Conservation (phyloP, 805 yeast genomes). For the Sporopachydermia lactativora region DNA sequence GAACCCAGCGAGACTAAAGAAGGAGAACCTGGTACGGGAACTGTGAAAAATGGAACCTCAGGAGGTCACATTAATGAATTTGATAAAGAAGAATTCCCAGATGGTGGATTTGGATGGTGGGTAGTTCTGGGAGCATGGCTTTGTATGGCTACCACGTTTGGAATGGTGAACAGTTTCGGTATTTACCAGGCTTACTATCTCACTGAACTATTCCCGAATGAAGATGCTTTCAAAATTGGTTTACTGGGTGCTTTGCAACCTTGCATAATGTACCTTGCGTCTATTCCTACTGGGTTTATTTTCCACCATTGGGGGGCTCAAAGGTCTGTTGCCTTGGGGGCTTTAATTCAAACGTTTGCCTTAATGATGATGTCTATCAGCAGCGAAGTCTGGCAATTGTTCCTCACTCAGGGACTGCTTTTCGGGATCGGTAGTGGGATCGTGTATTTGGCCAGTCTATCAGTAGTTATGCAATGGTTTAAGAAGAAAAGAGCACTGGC, state of each 20-base stretch:
- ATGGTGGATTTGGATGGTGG: constrained; percentile 42
- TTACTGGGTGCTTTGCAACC: constrained; percentile 42
- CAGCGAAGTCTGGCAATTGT: constrained; percentile 34
- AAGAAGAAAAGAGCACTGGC: constrained; percentile 29
- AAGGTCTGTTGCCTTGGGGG: constrained; percentile 26
- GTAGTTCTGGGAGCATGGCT: constrained; percentile 34
- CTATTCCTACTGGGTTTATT: constrained; percentile 32
- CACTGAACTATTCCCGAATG: constrained; percentile 26
- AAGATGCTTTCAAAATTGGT: constrained; percentile 32
- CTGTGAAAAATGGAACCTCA: too few relatives aligned
- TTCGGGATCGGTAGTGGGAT: constrained; percentile 35
- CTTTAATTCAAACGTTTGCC: constrained; percentile 28
- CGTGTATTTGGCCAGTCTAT: constrained; percentile 28
- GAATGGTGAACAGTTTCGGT: constrained; percentile 44
- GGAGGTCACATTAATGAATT: constrained; percentile 13
- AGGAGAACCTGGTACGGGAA: too few relatives aligned
- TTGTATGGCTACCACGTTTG: constrained; percentile 36
- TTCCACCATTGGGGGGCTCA: constrained; percentile 29
- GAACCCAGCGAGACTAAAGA: too few relatives aligned
- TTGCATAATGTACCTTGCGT: constrained; percentile 29
- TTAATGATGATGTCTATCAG: constrained; percentile 33
- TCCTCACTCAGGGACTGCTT: constrained; percentile 36
- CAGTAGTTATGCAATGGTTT: constrained; percentile 37
- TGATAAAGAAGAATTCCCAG: constrained; percentile 25
- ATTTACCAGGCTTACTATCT: constrained; percentile 40